Base-by-base conservation (phyloP, 805 yeast species). In the Candida chauliodis region DNA sequence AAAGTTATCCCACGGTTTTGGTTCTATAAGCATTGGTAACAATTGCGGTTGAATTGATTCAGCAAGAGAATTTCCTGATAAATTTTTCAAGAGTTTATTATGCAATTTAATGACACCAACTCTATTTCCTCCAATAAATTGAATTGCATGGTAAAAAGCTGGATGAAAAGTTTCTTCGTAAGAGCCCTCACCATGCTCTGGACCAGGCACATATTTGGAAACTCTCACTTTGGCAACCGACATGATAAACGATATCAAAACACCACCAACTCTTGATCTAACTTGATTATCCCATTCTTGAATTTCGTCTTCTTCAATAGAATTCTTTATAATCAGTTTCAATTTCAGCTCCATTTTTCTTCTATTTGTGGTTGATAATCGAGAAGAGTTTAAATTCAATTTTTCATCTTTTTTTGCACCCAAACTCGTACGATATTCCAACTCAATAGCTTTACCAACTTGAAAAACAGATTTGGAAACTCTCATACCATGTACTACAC, bases 21-120 rank as follows among this genome's bases (percentile, higher is more conserved):
- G 99, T 45, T 79, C 77, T 7, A 85, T 83, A 34, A 93, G 69
- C 99, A 93, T 93, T 7, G 99, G 99, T 37, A 93, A 69, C 44
- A 76, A 71, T 58, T 91, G 97, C 0, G 98, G 96, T 51, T 80
- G 86, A 4, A 84, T 78, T 1, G 84, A 71, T 36, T 82, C 81
- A 17, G 73, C 69, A 5, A 79, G 63, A 23, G 78, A 69, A 37
- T 81, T 89, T 3, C 82, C 78, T 8, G 87, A 80, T 36, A 93
- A 60, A 50, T 76, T 79, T 20, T 75, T 71, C 3, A 82, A 75
- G 36, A 93, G 71, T 9, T 75, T 71, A 44, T 77, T 76, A 58
- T 93, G 96, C 8, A 87, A 64, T 44, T 79, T 81, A 40, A 93
- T 65, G 8, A 90, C 81, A 30, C 99, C 99, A 19, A 88, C 63